These are phyloP conservation scores for Colletotrichum siamense DNA, from an alignment of 2,329 filamentous ascomycete genomes.

Conservation along the genomic window DNA sequence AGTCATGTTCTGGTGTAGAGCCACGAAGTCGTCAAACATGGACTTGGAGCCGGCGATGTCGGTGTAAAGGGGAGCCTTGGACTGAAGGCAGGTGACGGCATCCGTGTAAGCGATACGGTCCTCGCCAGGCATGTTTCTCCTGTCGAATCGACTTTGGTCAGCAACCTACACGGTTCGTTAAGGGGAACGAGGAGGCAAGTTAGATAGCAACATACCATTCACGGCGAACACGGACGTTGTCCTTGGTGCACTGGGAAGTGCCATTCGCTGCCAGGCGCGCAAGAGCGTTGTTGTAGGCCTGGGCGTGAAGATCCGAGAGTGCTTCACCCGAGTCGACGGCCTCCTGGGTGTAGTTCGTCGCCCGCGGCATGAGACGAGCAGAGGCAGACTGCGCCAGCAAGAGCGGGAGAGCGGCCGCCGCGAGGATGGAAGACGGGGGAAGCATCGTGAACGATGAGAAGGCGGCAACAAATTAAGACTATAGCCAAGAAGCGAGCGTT, in stretches of 20 bases:
- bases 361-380: neutral
- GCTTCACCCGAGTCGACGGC: neutral
- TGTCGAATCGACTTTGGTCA: neutral
- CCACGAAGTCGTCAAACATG: conserved; percentile 8
- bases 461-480: neutral
- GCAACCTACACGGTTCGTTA: neutral
- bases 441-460: neutral
- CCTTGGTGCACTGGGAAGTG: neutral
- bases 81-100: neutral
- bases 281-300: neutral
- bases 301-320: neutral
- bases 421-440: neutral
- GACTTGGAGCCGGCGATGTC: neutral
- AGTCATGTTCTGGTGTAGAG: neutral
- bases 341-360: neutral
- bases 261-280: neutral
- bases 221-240: neutral
- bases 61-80: neutral
- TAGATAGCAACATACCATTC: neutral
- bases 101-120: conserved; percentile 2
- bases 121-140: neutral
- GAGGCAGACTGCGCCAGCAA: neutral
- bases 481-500: neutral
- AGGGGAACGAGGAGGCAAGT: neutral
- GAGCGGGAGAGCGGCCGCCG: neutral